Conservation (phyloP, 106 monocot species). For the Triglochin maritima region DNA sequence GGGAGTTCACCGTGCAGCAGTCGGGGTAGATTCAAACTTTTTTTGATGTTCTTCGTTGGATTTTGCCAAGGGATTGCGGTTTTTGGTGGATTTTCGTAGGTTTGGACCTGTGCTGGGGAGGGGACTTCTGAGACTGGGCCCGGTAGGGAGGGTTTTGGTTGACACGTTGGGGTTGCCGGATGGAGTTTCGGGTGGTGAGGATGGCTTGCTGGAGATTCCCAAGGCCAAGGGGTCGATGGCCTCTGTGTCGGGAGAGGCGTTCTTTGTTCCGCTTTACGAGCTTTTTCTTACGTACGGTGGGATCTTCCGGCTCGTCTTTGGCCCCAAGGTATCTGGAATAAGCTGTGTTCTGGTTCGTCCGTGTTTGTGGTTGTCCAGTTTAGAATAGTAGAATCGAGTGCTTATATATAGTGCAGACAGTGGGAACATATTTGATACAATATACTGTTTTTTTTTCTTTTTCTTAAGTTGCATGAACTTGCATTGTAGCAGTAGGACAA, state of each 20-base stretch:
- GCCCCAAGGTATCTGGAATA: constrained; percentile 53
- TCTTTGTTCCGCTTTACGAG: constrained; percentile 81
- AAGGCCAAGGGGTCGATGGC: constrained; percentile 54
- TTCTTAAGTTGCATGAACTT: too few species aligned
- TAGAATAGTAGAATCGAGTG: not conserved
- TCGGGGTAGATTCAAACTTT: constrained; percentile 20
- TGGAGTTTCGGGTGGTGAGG: constrained; percentile 1
- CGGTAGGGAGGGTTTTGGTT: constrained; percentile 26
- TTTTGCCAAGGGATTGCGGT: not conserved
- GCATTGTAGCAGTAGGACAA: too few species aligned
- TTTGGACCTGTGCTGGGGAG: constrained; percentile 17
- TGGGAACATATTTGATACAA: too few species aligned
- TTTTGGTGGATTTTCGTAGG: not conserved
- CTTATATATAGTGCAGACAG: too few species aligned
- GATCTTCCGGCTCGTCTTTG: constrained; percentile 86
- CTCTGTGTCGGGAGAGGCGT: constrained; percentile 52
- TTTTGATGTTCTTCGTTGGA: too few species aligned
- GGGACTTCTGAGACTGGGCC: constrained; percentile 34
- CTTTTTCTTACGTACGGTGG: constrained; percentile 85
- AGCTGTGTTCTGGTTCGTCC: not conserved
- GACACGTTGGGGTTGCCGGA: constrained; percentile 19
- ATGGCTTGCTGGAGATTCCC: constrained; percentile 36
- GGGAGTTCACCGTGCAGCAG: constrained; percentile 70
- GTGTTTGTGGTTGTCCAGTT: not conserved
- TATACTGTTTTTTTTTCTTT: too few species aligned